Base-by-base conservation (phyloP, 805 yeast genomes). In the Ogataea wickerhamii region DNA sequence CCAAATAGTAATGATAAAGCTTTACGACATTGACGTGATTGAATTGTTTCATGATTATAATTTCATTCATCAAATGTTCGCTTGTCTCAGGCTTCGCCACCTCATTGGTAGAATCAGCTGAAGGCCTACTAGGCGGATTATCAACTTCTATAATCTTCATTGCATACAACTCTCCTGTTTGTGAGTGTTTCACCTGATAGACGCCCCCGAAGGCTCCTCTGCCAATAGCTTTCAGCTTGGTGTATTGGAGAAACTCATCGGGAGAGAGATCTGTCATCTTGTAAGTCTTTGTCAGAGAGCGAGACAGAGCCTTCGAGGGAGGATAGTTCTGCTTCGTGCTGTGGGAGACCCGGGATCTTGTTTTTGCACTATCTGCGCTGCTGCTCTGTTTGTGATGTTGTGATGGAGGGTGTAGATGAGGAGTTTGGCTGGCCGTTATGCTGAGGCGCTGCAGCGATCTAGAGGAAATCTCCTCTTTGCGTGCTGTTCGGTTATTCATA, bases 161-260 rank as follows among this genome's bases (percentile, higher is more conserved):
- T 18, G 63, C 63, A 38, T 28, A 55, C 4, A 44, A 20, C 7
- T 40, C 41, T 1, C 41, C 40, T 0, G 48, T 31, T 2, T 34
- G 33, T 1, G 22, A 12, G 20, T 52, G 43, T 16, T 26, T 30
- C 10, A 48, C 53, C 27, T 56, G 73, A 60, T 81, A 88, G 4
- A 91, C 97, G 27, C 76, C 75, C 1, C 97, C 98, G 57, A 79
- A 88, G 0, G 97, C 97, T 2, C 98, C 98, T 43, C 76, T 76
- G 3, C 98, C 98, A 2, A 93, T 68, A 25, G 82, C 72, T 33
- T 78, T 82, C 33, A 71, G 68, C 49, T 80, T 66, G 20, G 67
- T 66, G 51, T 74, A 78, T 37, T 70, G 70, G 30, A 70, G 32
- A 28, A 49, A 49, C 38, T 44, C 47, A 5, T 42, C 40, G 10